A percentile compares a stretch with the other conserved stretches of the same genome.
phyloP scores from a whole-genome alignment of 2,329 filamentous ascomycete genomes.

The Aspergillus pseudoglaucus region DNA sequence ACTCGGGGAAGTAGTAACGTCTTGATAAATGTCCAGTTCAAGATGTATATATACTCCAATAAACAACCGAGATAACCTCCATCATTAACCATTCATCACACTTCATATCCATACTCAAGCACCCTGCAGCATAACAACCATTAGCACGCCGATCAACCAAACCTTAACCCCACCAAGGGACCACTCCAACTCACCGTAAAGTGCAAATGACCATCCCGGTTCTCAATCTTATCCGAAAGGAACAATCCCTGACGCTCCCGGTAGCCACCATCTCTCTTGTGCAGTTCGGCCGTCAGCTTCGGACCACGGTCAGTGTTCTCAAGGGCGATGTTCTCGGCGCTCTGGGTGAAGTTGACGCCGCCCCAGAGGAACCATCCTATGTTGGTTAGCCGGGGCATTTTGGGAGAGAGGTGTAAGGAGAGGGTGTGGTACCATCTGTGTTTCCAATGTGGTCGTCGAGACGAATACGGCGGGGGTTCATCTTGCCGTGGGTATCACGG shows the following conservation, averaged over 20 bases:
- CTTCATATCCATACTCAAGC: too few relatives aligned
- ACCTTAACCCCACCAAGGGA: background rate
- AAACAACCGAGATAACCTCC: too few relatives aligned
- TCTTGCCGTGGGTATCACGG: conserved; percentile 4
- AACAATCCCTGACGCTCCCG: conserved; percentile 12
- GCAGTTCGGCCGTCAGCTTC: conserved; percentile 12
- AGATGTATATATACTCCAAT: too few relatives aligned
- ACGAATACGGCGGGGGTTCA: conserved; percentile 5
- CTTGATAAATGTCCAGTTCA: too few relatives aligned
- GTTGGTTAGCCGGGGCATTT: background rate
- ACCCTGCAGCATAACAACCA: too few relatives aligned
- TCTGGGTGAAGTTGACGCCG: conserved; percentile 12
- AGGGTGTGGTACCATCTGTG: conserved; percentile 6
- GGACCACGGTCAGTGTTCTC: conserved; percentile 10
- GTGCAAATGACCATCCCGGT: conserved; percentile 10
- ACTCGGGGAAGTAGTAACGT: too few relatives aligned
- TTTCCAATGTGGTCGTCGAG: conserved; percentile 15
- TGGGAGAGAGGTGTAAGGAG: background rate
- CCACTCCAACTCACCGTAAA: conserved; percentile 7
- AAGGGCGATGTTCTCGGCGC: conserved; percentile 9
- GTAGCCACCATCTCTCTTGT: conserved; percentile 6
- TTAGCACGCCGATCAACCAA: background rate
- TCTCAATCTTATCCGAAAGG: conserved; percentile 13
- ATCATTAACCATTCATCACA: too few relatives aligned
- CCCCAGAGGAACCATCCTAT: conserved; percentile 17